Evolutionary conservation across 2,329 filamentous ascomycete genomes (phyloP).

Genomic region (Periconia sp.): DNA sequence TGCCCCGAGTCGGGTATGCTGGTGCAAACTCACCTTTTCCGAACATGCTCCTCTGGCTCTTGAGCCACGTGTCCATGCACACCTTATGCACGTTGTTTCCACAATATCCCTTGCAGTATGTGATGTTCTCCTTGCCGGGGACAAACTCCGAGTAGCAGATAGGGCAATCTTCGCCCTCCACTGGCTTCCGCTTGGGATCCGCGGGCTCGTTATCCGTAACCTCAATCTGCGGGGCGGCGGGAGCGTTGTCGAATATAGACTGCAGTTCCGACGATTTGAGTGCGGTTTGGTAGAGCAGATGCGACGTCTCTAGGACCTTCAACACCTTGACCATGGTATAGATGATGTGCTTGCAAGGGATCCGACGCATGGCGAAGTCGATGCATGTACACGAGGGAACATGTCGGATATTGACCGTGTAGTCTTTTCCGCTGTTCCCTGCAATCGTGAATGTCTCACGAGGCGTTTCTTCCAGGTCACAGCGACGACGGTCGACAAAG

Average conservation of each 20-base stretch:
- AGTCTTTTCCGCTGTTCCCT: neutral
- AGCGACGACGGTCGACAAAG: conserved; percentile 1
- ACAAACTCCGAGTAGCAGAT: conserved; percentile 58
- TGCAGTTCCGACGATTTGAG: conserved; percentile 58
- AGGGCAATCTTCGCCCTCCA: conserved; percentile 60
- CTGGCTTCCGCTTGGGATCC: conserved; percentile 50
- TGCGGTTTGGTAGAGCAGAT: conserved; percentile 58
- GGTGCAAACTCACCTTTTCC: neutral
- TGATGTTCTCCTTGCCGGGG: conserved; percentile 29
- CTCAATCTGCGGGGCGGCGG: conserved; percentile 42
- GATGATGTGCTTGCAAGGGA: conserved; percentile 61
- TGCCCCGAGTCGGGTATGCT: neutral
- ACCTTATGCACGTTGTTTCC: conserved; percentile 60
- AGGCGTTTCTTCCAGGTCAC: neutral
- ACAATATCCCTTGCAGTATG: conserved; percentile 59
- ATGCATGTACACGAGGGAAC: conserved; percentile 57
- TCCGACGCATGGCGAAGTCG: conserved; percentile 52
- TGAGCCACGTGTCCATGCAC: conserved; percentile 56
- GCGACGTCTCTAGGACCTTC: conserved; percentile 50
- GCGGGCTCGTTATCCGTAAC: conserved; percentile 29
- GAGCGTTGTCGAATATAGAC: conserved; percentile 56
- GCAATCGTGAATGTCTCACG: conserved; percentile 6
- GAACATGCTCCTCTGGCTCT: conserved; percentile 2
- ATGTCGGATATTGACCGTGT: conserved; percentile 50
- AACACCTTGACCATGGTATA: conserved; percentile 59